Evolutionary conservation across 163 green algal species (phyloP), one percentile per base, ranked within the genome.

Genomic region (Scenedesmus sp.): DNA sequence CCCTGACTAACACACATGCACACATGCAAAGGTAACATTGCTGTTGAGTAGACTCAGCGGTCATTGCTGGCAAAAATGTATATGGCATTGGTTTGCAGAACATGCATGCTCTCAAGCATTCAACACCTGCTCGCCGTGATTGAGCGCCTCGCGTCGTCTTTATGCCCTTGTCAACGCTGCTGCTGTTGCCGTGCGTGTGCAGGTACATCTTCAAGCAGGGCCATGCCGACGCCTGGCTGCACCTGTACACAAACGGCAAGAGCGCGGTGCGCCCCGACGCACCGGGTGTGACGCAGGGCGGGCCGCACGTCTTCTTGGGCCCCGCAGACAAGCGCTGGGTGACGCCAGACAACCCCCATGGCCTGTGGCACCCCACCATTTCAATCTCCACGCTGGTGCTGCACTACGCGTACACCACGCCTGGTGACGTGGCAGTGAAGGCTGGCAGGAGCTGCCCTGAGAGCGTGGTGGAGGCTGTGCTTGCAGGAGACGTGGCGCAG

Each of bases 241-340:
- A 93, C 10, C 90, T 97, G 7, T 97, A 97, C 91, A 95, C 94
- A 13, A 97, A 97, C 88, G 93, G 95, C 87, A 97, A 97, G 90
- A 92, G 82, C 9, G 95, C 95, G 5, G 95, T 96, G 60, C 88
- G 95, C 62, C 92, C 96, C 52, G 92, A 96, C 46, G 94, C 93
- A 0, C 83, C 84, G 3, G 93, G 95, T 15, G 92, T 96, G 23
- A 84, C 82, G 0, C 93, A 95, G 26, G 67, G 91, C 18, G 95
- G 95, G 0, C 95, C 95, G 23, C 95, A 97, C 88, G 95, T 95
- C 57, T 97, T 96, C 85, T 56, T 85, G 0, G 95, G 95, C 20
- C 82, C 89, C 13, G 82, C 89, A 16, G 55, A 86, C 88, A 18
- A 23, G 13, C 56, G 88, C 60, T 93, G 90, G 90, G 70, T 74